Percentiles rank a stretch among this genome's conserved stretches.
phyloP scores from a whole-genome alignment of 2,329 filamentous ascomycete species.

The Metarhizium anisopliae region DNA sequence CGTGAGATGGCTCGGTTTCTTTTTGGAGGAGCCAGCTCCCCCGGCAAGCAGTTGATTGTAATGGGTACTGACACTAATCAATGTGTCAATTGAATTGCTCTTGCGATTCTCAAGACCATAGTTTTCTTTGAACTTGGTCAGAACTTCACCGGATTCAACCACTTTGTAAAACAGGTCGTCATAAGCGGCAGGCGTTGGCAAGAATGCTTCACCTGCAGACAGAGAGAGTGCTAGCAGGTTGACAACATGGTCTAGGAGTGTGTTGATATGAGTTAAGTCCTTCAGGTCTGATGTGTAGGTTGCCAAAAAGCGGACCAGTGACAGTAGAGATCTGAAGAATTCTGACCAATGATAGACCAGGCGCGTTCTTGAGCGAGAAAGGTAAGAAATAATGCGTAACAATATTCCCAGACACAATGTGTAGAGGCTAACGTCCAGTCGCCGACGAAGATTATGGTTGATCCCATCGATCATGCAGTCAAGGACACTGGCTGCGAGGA shows the following conservation, averaged over 20 bases:
- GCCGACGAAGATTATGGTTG: constrained; percentile 83
- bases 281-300: constrained; percentile 76
- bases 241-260: constrained; percentile 67
- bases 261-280: constrained; percentile 57
- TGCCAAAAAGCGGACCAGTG: constrained; percentile 81
- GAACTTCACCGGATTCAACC: constrained; percentile 78
- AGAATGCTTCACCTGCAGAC: constrained; percentile 79
- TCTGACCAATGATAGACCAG: constrained; percentile 91
- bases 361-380: constrained; percentile 73
- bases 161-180: constrained; percentile 98
- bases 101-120: constrained; percentile 53
- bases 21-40: constrained; percentile 28
- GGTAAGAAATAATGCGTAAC: constrained; percentile 72
- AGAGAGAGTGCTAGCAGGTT: constrained; percentile 78
- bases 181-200: constrained; percentile 79
- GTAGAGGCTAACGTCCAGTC: constrained; percentile 79
- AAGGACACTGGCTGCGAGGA: constrained; percentile 66
- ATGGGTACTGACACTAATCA: constrained; percentile 74
- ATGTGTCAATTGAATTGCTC: constrained; percentile 69
- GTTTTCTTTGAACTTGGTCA: constrained; percentile 71
- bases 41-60: constrained; percentile 75
- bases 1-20: constrained; percentile 60
- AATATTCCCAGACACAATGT: constrained; percentile 73
- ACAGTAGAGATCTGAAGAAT: constrained; percentile 81
- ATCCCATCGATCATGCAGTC: constrained; percentile 86